Base-by-base conservation (phyloP, 2,329 filamentous ascomycete species). In the Fusarium sp. region DNA sequence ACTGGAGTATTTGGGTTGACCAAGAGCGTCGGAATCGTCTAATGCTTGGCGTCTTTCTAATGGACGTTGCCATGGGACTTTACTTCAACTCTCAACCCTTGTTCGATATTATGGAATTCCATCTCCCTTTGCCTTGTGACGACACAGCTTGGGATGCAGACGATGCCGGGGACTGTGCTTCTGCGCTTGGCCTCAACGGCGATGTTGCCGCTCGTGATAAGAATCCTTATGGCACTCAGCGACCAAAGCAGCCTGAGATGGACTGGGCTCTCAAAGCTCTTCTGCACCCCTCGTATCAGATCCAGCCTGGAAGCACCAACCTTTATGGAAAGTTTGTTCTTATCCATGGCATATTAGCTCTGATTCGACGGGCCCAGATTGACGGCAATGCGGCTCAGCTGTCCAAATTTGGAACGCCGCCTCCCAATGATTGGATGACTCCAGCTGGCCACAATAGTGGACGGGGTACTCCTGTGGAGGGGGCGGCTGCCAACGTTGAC, bases 61-160 rank as follows among this genome's bases (percentile, higher is more conserved):
- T 88, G 39, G 92, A 94, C 77, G 85, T 88, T 22, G 89, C 91
- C 17, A 87, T 92, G 78, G 89, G 89, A 24, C 87, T 94, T 26
- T 94, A 91, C 79, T 94, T 94, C 86, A 94, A 94, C 79, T 83
- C 84, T n/a, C 81, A 86, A 15, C 88, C 91, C 20, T 85, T 89
- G 50, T 89, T 94, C 47, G 89, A 93, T 66, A 83, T 87, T 14
- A 85, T 90, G 39, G 91, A 94, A 74, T 86, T 94, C 57, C 85
- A 86, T 36, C 81, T 94, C 42, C 91, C 92, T n/a, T 83, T 95
- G 11, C 92, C 93, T 14, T 88, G 89, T 20, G 92, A 94, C 75
- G 93, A 94, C 80, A 91, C 90, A 22, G 89, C 90, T 6, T 94
- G 92, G 92, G 92, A 94, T 75, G 92, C 92, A 8, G 84, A 83